Base-by-base conservation (phyloP, 2,329 filamentous ascomycete genomes). In the Teratosphaeria gauchensis region DNA sequence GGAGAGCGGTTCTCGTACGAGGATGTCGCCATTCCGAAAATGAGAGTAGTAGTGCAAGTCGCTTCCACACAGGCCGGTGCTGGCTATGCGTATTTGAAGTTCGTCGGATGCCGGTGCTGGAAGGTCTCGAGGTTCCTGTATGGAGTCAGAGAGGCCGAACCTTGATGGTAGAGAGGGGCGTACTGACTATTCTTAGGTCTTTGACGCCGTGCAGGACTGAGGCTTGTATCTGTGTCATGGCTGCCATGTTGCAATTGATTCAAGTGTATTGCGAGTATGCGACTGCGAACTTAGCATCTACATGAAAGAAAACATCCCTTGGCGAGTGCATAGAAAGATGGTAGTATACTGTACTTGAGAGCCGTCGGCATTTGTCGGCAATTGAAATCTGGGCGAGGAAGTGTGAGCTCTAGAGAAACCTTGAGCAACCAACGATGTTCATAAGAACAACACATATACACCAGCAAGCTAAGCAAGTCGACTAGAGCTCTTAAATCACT, bases 21-120 rank as follows among this genome's bases (percentile, higher is more conserved):
- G 82, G 69, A 91, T 95, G 78, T 89, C 84, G 71, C 90, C 91
- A 74, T 95, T 95, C 70, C 87, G 85, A 69, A 89, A 90, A 73
- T 95, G 88, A 63, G 83, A 79, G 82, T 90, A 95, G 84, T 95
- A 96, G 80, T 96, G 86, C 4, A 86, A 79, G 71, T 89, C 86
- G 55, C 82, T 86, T 69, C 86, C 86, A 72, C 86, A 89, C 68
- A 89, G 83, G 31, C 85, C 85, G 4, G 86, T 89, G 64, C 82
- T 80, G 62, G 81, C 82, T 62, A 89, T 79, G 62, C 80, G 78
- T 62, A 89, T 74, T 74, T 88, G 82, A 56, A 89, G 79, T 70
- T 88, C 84, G 62, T 74, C 71, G 31, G 75, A 69, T 48, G 70
- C 68, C 14, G 82, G 83, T 14, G 76, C 64, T 32, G 75, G 64